A percentile compares a stretch with the other conserved stretches of the same genome.
phyloP scores from a whole-genome alignment of 2,329 filamentous ascomycete genomes.

The Thelonectria discophora region DNA sequence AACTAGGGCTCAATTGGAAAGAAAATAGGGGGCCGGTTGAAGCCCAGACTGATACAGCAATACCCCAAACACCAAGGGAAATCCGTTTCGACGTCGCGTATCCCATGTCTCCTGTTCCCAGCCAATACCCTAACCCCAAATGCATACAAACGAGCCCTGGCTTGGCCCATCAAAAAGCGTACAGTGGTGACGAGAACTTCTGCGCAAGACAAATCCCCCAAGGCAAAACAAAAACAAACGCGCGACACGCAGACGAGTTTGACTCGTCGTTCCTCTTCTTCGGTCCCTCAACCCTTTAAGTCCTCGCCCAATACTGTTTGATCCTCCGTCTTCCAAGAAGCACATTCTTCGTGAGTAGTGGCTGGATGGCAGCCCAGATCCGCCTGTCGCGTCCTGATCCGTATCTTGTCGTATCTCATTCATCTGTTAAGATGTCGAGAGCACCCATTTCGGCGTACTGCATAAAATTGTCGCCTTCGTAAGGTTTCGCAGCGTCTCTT shows the following conservation, averaged over 20 bases:
- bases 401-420: slow-evolving; percentile 31
- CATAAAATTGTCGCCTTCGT: slow-evolving; percentile 12
- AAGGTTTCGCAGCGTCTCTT: slow-evolving; percentile 31
- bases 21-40: slow-evolving; percentile 20
- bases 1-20: slow-evolving; percentile 20
- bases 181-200: slow-evolving; percentile 27
- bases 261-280: slow-evolving; percentile 19
- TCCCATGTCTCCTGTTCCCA: slow-evolving; percentile 30
- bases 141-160: slow-evolving; percentile 28
- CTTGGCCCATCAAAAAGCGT: slow-evolving; percentile 30
- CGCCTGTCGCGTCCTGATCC: slow-evolving; percentile 33
- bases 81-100: slow-evolving; percentile 29
- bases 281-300: not conserved
- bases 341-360: slow-evolving; percentile 4
- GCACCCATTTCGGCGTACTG: slow-evolving; percentile 16
- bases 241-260: slow-evolving; percentile 17
- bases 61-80: slow-evolving; percentile 36
- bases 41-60: slow-evolving; percentile 32
- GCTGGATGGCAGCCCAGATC: slow-evolving; percentile 30
- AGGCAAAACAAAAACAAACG: slow-evolving; percentile 25
- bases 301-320: slow-evolving; percentile 18
- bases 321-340: slow-evolving; percentile 13
- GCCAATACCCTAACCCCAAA: slow-evolving; percentile 24
- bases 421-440: slow-evolving; percentile 11
- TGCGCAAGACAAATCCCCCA: slow-evolving; percentile 30